phyloP scores from a whole-genome alignment of 2,329 filamentous ascomycete species.

The Cladosporium phlei region DNA sequence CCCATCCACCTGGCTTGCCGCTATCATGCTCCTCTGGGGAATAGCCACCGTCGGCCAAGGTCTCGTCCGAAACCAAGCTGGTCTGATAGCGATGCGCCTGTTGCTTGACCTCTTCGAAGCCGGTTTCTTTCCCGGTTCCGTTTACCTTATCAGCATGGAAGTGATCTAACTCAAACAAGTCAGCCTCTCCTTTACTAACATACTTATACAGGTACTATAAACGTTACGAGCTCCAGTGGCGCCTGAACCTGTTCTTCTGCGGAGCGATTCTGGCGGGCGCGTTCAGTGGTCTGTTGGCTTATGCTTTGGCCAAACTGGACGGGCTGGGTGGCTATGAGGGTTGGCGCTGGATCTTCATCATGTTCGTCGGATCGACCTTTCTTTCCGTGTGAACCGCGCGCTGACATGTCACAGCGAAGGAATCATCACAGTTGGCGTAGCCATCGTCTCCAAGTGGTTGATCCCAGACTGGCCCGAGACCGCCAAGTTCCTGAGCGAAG shows the following conservation, averaged over 20 bases:
- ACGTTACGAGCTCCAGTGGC: conserved; percentile 40
- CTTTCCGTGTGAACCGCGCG: background rate
- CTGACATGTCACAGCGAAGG: conserved; percentile 25
- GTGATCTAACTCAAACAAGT: too few species aligned
- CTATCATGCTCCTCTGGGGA: conserved; percentile 38
- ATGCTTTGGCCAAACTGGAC: conserved; percentile 30
- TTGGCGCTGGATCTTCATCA: conserved; percentile 52
- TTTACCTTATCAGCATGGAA: conserved; percentile 33
- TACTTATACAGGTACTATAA: too few species aligned
- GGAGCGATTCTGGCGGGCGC: conserved; percentile 39
- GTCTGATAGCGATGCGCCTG: conserved; percentile 29
- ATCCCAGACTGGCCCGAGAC: conserved; percentile 43
- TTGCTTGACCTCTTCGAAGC: conserved; percentile 36
- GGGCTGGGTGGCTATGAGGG: conserved; percentile 28
- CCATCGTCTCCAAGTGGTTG: conserved; percentile 25
- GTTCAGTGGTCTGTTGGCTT: conserved; percentile 40
- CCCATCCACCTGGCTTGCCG: conserved; percentile 33
- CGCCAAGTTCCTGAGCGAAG: conserved; percentile 43
- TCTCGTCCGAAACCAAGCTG: conserved; percentile 29
- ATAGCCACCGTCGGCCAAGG: conserved; percentile 33
- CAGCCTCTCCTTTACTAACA: too few species aligned
- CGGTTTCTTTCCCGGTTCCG: conserved; percentile 22
- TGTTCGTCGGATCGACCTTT: conserved; percentile 13
- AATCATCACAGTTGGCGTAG: conserved; percentile 25
- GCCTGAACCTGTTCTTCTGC: conserved; percentile 39